Conservation (phyloP, 2,329 filamentous ascomycete genomes). For the Hypoxylon sp. region DNA sequence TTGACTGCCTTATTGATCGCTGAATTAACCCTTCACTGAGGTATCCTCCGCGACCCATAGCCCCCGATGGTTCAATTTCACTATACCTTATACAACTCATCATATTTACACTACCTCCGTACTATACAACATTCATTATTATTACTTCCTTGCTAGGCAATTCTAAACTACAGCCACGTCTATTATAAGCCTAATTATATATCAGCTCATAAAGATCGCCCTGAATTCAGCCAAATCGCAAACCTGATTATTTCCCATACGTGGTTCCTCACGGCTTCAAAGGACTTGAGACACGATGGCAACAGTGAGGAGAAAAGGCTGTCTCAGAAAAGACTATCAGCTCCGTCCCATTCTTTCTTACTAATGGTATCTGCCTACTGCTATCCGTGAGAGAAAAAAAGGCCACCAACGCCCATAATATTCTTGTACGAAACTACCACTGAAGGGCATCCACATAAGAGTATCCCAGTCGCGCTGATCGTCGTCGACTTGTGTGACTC, state of each 20-base stretch:
- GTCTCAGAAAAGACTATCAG: slow-evolving; percentile 25
- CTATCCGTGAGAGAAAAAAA: slow-evolving; percentile 22
- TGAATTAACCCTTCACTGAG: neutral
- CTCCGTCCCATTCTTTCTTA: slow-evolving; percentile 17
- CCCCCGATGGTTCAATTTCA: neutral
- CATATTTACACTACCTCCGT: neutral
- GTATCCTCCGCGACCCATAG: neutral
- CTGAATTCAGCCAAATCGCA: slow-evolving; percentile 15
- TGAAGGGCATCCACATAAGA: slow-evolving; percentile 28
- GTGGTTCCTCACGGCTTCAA: slow-evolving; percentile 9
- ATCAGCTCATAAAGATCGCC: slow-evolving; percentile 8
- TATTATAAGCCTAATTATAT: neutral
- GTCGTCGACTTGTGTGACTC: slow-evolving; percentile 42
- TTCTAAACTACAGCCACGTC: slow-evolving; percentile 12
- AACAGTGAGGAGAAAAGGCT: slow-evolving; percentile 1
- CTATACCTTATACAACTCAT: slow-evolving; percentile 6
- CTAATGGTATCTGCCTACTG: slow-evolving; percentile 11
- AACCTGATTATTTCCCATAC: slow-evolving; percentile 10
- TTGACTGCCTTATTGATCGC: neutral
- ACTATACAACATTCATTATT: slow-evolving; percentile 12
- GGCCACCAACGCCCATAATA: slow-evolving; percentile 21
- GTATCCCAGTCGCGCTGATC: slow-evolving; percentile 42
- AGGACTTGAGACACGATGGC: slow-evolving; percentile 22
- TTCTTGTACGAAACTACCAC: slow-evolving; percentile 28
- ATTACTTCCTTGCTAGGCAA: slow-evolving; percentile 6